Conservation (phyloP, 805 yeast genomes). For the Candida orba region DNA sequence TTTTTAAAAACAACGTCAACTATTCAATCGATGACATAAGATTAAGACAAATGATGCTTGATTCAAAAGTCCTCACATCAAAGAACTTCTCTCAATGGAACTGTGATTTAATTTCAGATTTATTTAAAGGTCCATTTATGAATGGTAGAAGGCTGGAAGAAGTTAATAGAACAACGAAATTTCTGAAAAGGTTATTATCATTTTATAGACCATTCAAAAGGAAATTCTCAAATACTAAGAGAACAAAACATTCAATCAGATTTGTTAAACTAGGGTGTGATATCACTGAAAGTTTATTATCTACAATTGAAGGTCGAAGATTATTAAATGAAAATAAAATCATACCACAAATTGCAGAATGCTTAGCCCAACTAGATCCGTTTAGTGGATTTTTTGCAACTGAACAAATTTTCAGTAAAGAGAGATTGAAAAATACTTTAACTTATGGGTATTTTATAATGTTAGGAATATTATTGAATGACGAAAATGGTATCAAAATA, state of each 20-base stretch:
- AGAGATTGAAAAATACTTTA: conserved; percentile 53
- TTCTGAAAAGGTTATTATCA: conserved; percentile 74
- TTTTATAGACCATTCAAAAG: conserved; percentile 90
- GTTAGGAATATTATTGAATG: conserved; percentile 62
- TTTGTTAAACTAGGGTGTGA: conserved; percentile 72
- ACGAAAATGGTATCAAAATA: conserved; percentile 55
- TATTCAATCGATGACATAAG: conserved; percentile 47
- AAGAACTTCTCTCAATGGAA: conserved; percentile 84
- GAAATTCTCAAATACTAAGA: conserved; percentile 54
- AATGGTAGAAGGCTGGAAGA: conserved; percentile 73
- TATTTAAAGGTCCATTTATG: conserved; percentile 80
- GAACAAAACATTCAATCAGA: conserved; percentile 42
- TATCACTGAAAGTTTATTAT: conserved; percentile 57
- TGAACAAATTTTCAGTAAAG: conserved; percentile 66
- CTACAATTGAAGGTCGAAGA: conserved; percentile 57
- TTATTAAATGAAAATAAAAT: conserved; percentile 68
- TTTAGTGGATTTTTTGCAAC: conserved; percentile 63
- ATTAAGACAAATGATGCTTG: conserved; percentile 56
- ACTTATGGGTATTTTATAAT: conserved; percentile 73
- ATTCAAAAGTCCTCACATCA: conserved; percentile 66
- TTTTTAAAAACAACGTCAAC: conserved; percentile 7
- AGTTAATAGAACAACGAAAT: conserved; percentile 68
- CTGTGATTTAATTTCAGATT: conserved; percentile 64
- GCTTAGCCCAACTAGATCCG: conserved; percentile 80
- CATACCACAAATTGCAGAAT: conserved; percentile 82